Evolutionary conservation across 192 early-diverging fungal species (phyloP).

Genomic region (Coemansia sp.): DNA sequence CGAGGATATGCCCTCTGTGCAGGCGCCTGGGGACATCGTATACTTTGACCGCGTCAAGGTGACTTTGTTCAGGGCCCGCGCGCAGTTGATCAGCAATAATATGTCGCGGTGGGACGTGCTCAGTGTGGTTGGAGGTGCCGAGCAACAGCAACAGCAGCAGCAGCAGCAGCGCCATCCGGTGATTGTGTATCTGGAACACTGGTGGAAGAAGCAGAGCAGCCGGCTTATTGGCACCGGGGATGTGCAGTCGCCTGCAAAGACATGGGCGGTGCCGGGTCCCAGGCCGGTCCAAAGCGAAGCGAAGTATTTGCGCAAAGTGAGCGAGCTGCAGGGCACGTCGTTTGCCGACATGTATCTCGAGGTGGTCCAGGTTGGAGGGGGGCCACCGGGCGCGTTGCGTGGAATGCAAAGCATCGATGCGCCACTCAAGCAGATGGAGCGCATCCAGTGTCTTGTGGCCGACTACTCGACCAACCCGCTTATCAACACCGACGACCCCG

Average conservation of each 20-base stretch:
- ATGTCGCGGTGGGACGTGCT: constrained; percentile 16
- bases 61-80: background rate
- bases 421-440: background rate
- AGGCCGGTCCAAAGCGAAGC: too few species aligned
- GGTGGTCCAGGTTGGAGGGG: constrained; percentile 5
- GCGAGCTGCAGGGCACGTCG: constrained; percentile 1
- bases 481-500: background rate
- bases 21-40: constrained; percentile 19
- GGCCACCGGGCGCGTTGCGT: too few species aligned
- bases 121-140: background rate
- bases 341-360: constrained; percentile 24
- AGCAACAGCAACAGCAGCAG: too few species aligned
- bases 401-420: background rate
- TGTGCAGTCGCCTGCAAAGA: background rate
- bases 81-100: constrained; percentile 9
- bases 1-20: constrained; percentile 17
- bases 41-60: constrained; percentile 17
- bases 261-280: background rate
- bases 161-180: background rate
- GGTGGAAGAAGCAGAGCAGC: constrained; percentile 10
- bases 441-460: constrained; percentile 16
- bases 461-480: constrained; percentile 23
- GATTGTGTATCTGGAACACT: constrained; percentile 12
- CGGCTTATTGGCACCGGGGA: background rate
- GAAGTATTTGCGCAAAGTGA: constrained; percentile 8